These are phyloP conservation scores for Clavispora carvajalis DNA, from an alignment of 805 yeast genomes.

Conservation along the genomic window DNA sequence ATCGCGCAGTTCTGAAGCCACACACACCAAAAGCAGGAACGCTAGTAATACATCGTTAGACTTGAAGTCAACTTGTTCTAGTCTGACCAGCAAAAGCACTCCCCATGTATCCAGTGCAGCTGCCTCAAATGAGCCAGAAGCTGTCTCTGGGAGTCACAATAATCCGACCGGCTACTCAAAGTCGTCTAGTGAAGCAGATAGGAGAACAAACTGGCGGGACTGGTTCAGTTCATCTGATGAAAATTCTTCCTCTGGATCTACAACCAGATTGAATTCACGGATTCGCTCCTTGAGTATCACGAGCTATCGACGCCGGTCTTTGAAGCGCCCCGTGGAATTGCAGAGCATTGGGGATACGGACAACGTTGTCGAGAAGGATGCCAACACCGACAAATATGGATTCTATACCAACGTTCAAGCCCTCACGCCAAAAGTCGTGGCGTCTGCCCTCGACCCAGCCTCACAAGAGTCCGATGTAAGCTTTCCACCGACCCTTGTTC, in stretches of 20 bases:
- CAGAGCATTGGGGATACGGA: slow-evolving; percentile 19
- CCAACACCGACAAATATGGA: slow-evolving; percentile 45
- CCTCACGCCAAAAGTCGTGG: background rate
- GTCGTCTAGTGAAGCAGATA: background rate
- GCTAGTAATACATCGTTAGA: background rate
- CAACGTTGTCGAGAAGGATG: background rate
- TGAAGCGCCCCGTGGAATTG: slow-evolving; percentile 40
- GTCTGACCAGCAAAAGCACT: background rate
- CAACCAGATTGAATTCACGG: background rate
- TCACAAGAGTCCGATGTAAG: too few species aligned
- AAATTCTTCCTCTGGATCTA: background rate
- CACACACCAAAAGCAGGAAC: background rate
- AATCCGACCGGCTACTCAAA: background rate
- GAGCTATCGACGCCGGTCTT: background rate
- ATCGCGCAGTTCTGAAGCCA: background rate
- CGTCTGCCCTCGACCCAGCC: background rate
- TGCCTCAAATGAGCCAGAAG: too few species aligned
- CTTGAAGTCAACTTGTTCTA: background rate
- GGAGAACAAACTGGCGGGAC: slow-evolving; percentile 4
- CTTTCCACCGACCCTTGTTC: too few species aligned
- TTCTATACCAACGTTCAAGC: slow-evolving; percentile 29
- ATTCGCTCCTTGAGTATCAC: background rate
- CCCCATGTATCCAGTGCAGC: background rate
- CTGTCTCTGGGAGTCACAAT: background rate
- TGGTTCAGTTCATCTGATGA: slow-evolving; percentile 11